phyloP scores from a whole-genome alignment of 2,329 filamentous ascomycete species.

The Hypoxylon sp. region DNA sequence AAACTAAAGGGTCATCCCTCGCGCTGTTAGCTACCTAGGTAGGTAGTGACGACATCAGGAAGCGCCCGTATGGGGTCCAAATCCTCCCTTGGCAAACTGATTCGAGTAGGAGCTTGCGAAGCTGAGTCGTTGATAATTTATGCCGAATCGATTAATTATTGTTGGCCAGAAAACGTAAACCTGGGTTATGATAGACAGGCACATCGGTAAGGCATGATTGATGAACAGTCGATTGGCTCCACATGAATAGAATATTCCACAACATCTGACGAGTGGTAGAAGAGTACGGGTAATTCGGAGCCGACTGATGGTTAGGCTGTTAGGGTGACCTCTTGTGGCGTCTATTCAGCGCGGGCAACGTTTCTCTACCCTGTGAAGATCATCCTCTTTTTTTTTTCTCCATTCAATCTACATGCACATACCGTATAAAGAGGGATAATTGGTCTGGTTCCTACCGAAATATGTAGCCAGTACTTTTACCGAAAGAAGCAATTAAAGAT shows the following conservation, averaged over 20 bases:
- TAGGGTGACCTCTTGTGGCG: constrained; percentile 24
- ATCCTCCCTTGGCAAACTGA: constrained; percentile 15
- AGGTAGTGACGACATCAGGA: constrained; percentile 22
- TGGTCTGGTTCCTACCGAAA: constrained; percentile 22
- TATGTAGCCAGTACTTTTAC: constrained; percentile 24
- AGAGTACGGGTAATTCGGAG: constrained; percentile 20
- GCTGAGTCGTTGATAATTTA: constrained; percentile 18
- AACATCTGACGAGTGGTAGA: constrained; percentile 16
- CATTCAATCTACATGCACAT: constrained; percentile 20
- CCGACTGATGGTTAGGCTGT: background rate
- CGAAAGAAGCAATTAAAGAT: background rate
- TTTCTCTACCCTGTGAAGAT: constrained; percentile 40
- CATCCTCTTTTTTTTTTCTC: constrained; percentile 6
- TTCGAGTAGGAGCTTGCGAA: constrained; percentile 18
- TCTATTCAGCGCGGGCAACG: constrained; percentile 25
- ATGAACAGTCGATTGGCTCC: constrained; percentile 7
- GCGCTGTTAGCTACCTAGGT: background rate
- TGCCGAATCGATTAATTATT: constrained; percentile 11
- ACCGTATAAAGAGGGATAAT: background rate
- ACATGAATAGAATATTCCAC: constrained; percentile 12
- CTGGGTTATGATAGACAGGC: constrained; percentile 10
- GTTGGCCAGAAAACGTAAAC: background rate
- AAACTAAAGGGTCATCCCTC: constrained; percentile 19
- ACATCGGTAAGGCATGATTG: constrained; percentile 25
- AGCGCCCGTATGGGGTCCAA: constrained; percentile 24